Conservation (phyloP, 108 stramenopile species). For the Hondaea fermentalgiana region DNA sequence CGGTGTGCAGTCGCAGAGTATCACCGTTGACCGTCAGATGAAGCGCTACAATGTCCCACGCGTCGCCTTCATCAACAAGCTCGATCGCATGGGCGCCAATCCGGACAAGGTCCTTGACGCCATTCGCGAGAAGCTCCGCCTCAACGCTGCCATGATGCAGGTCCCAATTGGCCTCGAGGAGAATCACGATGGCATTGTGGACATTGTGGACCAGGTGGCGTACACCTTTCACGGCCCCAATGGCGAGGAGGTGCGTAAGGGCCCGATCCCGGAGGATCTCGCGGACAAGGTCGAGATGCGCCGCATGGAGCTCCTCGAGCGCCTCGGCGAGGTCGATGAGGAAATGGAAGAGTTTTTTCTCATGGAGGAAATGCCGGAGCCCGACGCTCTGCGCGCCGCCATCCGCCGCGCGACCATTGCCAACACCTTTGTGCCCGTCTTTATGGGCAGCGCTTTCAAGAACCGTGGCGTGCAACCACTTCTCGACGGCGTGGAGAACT, state of each 20-base stretch:
- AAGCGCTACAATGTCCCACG: slow-evolving; percentile 97
- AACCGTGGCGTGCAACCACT: slow-evolving; percentile 97
- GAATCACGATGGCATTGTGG: slow-evolving; percentile 80
- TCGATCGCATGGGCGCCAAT: slow-evolving; percentile 91
- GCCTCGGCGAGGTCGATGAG: slow-evolving; percentile 88
- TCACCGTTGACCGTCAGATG: slow-evolving; percentile 99
- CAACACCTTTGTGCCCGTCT: slow-evolving; percentile 90
- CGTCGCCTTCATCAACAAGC: slow-evolving; percentile 97
- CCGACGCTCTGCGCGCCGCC: slow-evolving; percentile 67
- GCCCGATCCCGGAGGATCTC: slow-evolving; percentile 70
- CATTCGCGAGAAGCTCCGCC: slow-evolving; percentile 62
- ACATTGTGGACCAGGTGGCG: slow-evolving; percentile 66
- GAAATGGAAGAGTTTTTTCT: slow-evolving; percentile 91
- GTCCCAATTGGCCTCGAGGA: slow-evolving; percentile 91
- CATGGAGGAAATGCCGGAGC: slow-evolving; percentile 81
- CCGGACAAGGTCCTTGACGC: slow-evolving; percentile 72
- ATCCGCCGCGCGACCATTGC: slow-evolving; percentile 77
- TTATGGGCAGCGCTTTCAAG: slow-evolving; percentile 99
- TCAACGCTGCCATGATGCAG: slow-evolving; percentile 91
- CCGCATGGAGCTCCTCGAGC: slow-evolving; percentile 74
- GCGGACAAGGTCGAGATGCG: slow-evolving; percentile 64
- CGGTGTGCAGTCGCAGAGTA: slow-evolving; percentile 92
- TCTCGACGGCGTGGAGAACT: slow-evolving; percentile 90
- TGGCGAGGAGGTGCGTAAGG: slow-evolving; percentile 68
- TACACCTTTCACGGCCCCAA: slow-evolving; percentile 77